These are phyloP conservation scores for Fusarium solani-melongenae DNA, from an alignment of 2,329 filamentous ascomycete genomes.

Conservation along the genomic window DNA sequence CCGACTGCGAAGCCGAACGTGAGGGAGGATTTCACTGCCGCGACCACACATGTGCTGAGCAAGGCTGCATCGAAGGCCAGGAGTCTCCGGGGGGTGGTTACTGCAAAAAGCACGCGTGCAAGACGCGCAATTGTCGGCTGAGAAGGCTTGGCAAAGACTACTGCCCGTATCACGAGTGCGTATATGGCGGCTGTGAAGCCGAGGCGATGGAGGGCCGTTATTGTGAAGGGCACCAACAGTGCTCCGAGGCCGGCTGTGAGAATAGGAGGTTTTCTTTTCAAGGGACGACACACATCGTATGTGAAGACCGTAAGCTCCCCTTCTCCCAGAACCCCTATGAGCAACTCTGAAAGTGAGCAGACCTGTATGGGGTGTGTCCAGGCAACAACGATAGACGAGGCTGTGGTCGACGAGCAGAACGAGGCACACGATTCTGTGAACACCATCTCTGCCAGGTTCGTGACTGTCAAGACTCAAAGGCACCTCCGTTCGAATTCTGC, in stretches of 20 bases:
- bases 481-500: conserved; percentile 31
- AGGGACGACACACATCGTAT: conserved; percentile 23
- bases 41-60: conserved; percentile 44
- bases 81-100: conserved; percentile 10
- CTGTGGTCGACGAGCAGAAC: conserved; percentile 20
- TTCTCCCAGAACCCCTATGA: too few relatives aligned
- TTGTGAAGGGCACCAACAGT: conserved; percentile 38
- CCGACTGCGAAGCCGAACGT: conserved; percentile 41
- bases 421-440: conserved; percentile 24
- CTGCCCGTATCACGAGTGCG: conserved; percentile 44
- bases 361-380: conserved; percentile 13
- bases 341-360: conserved; percentile 7
- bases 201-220: conserved; percentile 34
- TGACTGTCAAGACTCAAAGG: conserved; percentile 29
- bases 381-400: conserved; percentile 14
- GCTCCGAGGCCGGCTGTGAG: conserved; percentile 9
- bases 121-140: conserved; percentile 34
- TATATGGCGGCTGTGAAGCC: conserved; percentile 37
- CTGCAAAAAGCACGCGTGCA: conserved; percentile 45
- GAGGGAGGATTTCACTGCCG: conserved; percentile 35
- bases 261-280: conserved; percentile 17
- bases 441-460: conserved; percentile 39
- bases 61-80: conserved; percentile 37
- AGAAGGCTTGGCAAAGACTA: conserved; percentile 32
- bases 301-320: conserved; percentile 40